Evolutionary conservation across 1,284 basidiomycete genomes (phyloP).

Genomic region (Prillingera fragicola): DNA sequence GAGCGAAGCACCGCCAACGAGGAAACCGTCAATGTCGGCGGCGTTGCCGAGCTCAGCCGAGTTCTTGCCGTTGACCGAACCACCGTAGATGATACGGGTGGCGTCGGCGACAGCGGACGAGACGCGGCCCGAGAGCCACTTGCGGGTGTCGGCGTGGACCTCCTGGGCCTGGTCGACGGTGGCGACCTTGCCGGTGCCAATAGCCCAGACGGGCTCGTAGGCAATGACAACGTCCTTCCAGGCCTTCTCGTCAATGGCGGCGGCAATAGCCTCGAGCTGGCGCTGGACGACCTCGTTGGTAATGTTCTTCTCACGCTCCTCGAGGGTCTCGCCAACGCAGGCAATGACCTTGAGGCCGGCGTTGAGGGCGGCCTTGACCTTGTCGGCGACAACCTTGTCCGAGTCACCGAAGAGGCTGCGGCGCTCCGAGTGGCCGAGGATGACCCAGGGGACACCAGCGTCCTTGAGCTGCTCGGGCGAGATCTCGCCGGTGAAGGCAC

Average conservation of each 20-base stretch:
- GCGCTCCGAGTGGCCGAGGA: slow-evolving; percentile 97
- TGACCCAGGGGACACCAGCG: slow-evolving; percentile 81
- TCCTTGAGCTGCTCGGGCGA: slow-evolving; percentile 80
- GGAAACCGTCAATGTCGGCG: slow-evolving; percentile 94
- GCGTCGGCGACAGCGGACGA: slow-evolving; percentile 65
- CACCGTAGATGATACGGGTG: slow-evolving; percentile 91
- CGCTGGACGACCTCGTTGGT: slow-evolving; percentile 74
- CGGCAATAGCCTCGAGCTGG: slow-evolving; percentile 75
- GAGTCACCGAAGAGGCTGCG: slow-evolving; percentile 86
- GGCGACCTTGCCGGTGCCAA: slow-evolving; percentile 95
- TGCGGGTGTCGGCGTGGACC: slow-evolving; percentile 77
- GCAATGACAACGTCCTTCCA: slow-evolving; percentile 93
- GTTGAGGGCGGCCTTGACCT: slow-evolving; percentile 63
- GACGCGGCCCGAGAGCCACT: slow-evolving; percentile 65
- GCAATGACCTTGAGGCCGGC: slow-evolving; percentile 79
- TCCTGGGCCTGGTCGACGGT: slow-evolving; percentile 79
- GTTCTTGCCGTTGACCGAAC: slow-evolving; percentile 83
- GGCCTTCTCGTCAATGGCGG: slow-evolving; percentile 58
- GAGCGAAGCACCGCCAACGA: slow-evolving; percentile 94
- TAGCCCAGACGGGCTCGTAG: slow-evolving; percentile 98
- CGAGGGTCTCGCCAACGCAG: slow-evolving; percentile 91
- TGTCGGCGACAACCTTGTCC: slow-evolving; percentile 75
- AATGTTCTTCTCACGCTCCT: slow-evolving; percentile 74
- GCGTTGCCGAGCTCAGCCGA: slow-evolving; percentile 72
- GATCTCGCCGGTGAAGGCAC: slow-evolving; percentile 94